Base-by-base conservation (phyloP, 106 monocot genomes). In the Amphibolis antarctica region DNA sequence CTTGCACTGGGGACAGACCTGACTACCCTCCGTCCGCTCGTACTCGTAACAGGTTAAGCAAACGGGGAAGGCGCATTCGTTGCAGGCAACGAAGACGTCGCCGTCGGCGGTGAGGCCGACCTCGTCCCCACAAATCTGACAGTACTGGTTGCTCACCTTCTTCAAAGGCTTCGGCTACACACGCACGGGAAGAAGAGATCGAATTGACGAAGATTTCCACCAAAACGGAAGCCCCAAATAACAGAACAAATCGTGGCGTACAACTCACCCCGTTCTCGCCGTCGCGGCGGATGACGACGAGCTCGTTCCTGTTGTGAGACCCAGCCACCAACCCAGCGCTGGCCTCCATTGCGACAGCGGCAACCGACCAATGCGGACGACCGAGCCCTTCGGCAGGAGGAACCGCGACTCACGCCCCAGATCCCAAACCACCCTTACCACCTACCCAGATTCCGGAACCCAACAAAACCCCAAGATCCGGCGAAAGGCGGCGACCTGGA, bases 51-150 rank as follows among this genome's bases (percentile, higher is more conserved):
- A 91, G 67, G 86, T 78, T 21, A 83, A 69, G 66, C 90, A 91
- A 68, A 91, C 90, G 60, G 90, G 90, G 71, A 91, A 91, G 18
- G 90, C 90, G 59, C 90, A 91, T 62, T 91, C 90, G 66, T 91
- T 83, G 76, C 90, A 91, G 64, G 90, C 90, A 54, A 91, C 90
- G 77, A 91, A 91, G 42, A 81, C 58, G n/a, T 86, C 90, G n/a
- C 83, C 86, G 0, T 63, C 72, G 12, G 65, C 80, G 23, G 80
- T 66, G 48, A 76, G 66, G 3, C 83, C 86, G 21, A 91, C 81
- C 63, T 76, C 69, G 46, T 91, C 90, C 15, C 85, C 86, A 65
- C 90, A 91, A 45, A 91, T 91, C 67, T 91, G 90, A 46, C 90
- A 91, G 18, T 76, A 71, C 66, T 91, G 85, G 30, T 78, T 76